Evolutionary conservation across 1,284 basidiomycete genomes (phyloP).

Genomic region (Pascua guehoae): DNA sequence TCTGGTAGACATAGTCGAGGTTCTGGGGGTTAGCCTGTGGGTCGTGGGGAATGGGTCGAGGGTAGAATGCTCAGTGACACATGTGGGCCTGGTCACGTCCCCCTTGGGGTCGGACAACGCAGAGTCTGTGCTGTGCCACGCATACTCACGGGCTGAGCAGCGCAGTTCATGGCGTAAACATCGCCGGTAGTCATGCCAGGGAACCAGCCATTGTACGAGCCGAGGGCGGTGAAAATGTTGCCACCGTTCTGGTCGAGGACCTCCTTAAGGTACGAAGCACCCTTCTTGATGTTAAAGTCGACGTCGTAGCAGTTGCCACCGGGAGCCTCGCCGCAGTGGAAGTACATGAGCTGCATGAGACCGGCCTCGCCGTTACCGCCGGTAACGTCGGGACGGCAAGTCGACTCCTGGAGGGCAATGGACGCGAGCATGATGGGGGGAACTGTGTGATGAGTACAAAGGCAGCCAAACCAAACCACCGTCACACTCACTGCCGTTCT

Average conservation of each 20-base stretch:
- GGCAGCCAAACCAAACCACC: background rate
- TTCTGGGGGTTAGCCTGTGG: constrained; percentile 55
- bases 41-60: constrained; percentile 57
- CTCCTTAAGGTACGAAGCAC: constrained; percentile 26
- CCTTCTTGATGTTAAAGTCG: constrained; percentile 58
- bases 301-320: constrained; percentile 48
- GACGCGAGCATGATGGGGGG: constrained; percentile 69
- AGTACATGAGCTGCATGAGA: constrained; percentile 73
- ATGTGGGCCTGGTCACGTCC: too few relatives aligned
- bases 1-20: constrained; percentile 63
- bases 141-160: constrained; percentile 29
- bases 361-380: constrained; percentile 80
- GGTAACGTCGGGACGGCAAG: constrained; percentile 64
- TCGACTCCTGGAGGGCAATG: constrained; percentile 76
- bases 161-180: constrained; percentile 7
- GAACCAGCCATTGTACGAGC: constrained; percentile 75
- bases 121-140: background rate
- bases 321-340: constrained; percentile 70
- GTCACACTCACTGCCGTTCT: constrained; percentile 53
- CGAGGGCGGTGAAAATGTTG: constrained; percentile 61
- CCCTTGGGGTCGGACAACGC: background rate
- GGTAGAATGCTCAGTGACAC: too few relatives aligned
- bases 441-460: background rate
- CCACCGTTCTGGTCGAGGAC: constrained; percentile 52
- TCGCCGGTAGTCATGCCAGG: constrained; percentile 59